Conservation (phyloP, 2,329 filamentous ascomycete species). For the Fusarium tupiense region DNA sequence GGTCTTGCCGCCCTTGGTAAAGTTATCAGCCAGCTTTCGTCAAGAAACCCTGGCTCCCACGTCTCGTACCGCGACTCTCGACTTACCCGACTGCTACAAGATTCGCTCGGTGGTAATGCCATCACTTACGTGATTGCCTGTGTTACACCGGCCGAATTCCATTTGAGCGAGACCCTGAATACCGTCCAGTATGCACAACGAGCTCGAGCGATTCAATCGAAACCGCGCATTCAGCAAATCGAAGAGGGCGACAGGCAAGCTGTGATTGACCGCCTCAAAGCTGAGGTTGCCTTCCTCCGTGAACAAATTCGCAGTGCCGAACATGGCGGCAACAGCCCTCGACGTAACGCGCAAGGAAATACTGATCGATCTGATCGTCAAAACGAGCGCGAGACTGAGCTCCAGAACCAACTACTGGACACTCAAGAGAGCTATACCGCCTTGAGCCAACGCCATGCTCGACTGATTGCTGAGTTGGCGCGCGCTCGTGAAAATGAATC, state of each 20-base stretch:
- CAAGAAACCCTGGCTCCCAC: slow-evolving; percentile 84
- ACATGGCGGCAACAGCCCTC: slow-evolving; percentile 64
- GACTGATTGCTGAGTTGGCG: slow-evolving; percentile 91
- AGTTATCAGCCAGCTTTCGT: slow-evolving; percentile 97
- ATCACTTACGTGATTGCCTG: slow-evolving; percentile 99
- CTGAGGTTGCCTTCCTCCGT: slow-evolving; percentile 91
- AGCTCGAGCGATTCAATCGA: slow-evolving; percentile 95
- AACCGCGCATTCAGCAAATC: slow-evolving; percentile 92
- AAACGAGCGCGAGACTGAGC: slow-evolving; percentile 85
- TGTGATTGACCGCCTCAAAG: slow-evolving; percentile 90
- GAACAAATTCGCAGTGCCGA: slow-evolving; percentile 89
- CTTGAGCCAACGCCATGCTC: slow-evolving; percentile 92
- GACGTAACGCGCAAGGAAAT: slow-evolving; percentile 62
- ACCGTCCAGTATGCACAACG: slow-evolving; percentile 97
- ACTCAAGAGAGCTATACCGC: slow-evolving; percentile 94
- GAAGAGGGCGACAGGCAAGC: slow-evolving; percentile 96
- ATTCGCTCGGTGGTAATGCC: slow-evolving; percentile 94
- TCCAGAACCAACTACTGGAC: slow-evolving; percentile 94
- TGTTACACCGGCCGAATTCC: slow-evolving; percentile 95
- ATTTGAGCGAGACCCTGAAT: slow-evolving; percentile 96
- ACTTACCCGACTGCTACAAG: slow-evolving; percentile 91
- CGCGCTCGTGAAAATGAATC: slow-evolving; percentile 79
- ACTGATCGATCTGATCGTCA: slow-evolving; percentile 80
- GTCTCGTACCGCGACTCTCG: slow-evolving; percentile 99
- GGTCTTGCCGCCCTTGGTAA: slow-evolving; percentile 95